A percentile compares a stretch with the other conserved stretches of the same genome.
phyloP scores from a whole-genome alignment of 495 filamentous ascomycete species.

The Neurospora discreta region DNA sequence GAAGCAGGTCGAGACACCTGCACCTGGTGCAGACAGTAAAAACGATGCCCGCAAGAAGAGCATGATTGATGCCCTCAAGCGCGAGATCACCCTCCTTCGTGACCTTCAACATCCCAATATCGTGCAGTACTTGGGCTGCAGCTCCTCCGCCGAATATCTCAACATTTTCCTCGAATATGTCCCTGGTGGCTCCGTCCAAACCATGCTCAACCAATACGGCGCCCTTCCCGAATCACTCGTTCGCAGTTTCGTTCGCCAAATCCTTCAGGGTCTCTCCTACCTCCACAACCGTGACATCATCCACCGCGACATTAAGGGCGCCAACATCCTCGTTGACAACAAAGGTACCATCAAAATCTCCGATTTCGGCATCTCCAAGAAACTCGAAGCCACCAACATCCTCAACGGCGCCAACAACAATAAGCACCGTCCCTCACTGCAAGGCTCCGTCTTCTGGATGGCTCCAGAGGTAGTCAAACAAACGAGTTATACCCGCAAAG shows the following conservation, averaged over 20 bases:
- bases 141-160: conserved; percentile 79
- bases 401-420: conserved; percentile 52
- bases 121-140: conserved; percentile 92
- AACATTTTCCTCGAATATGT: conserved; percentile 99
- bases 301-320: conserved; percentile 97
- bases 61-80: conserved; percentile 95
- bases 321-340: conserved; percentile 98
- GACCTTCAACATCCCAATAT: conserved; percentile 96
- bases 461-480: conserved; percentile 97
- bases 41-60: conserved; percentile 86
- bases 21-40: conserved; percentile 61
- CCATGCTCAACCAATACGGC: conserved; percentile 96
- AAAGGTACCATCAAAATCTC: conserved; percentile 99
- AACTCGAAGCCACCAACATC: conserved; percentile 31
- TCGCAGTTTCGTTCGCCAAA: conserved; percentile 94
- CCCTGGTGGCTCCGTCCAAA: conserved; percentile 90
- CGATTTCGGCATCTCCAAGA: conserved; percentile 98
- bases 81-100: conserved; percentile 87
- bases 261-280: conserved; percentile 88
- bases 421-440: conserved; percentile 79
- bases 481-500: conserved; percentile 95
- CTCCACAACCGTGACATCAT: conserved; percentile 94
- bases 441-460: conserved; percentile 99
- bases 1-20: conserved; percentile 94
- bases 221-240: conserved; percentile 87